phyloP scores from a whole-genome alignment of 2,329 filamentous ascomycete genomes.

The Nigrospora osmanthi region DNA sequence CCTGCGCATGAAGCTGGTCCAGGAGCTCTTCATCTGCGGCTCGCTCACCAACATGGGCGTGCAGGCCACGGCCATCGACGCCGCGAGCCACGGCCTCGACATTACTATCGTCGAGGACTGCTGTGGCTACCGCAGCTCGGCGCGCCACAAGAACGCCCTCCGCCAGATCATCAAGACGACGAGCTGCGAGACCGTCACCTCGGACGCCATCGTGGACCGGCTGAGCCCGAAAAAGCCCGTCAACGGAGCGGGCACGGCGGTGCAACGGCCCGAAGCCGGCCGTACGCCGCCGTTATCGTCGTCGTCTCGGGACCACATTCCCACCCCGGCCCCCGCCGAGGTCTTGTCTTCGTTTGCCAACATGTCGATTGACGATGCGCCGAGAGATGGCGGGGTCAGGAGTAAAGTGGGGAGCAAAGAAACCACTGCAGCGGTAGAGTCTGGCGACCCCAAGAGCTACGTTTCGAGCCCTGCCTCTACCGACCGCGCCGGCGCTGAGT shows the following conservation, averaged over 20 bases:
- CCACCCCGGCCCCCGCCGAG: conserved; percentile 13
- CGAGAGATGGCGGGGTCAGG: conserved; percentile 12
- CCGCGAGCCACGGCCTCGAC: conserved; percentile 77
- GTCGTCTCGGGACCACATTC: background rate
- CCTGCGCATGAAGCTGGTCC: conserved; percentile 81
- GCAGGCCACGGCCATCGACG: conserved; percentile 86
- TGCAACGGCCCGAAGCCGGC: too few species aligned
- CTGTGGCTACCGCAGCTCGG: conserved; percentile 67
- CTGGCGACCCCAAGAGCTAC: too few species aligned
- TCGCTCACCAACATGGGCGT: conserved; percentile 81
- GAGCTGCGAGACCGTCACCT: conserved; percentile 59
- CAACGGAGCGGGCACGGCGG: background rate
- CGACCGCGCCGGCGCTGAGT: too few species aligned
- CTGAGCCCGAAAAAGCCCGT: conserved; percentile 12
- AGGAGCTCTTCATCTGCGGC: conserved; percentile 83
- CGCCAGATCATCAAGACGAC: conserved; percentile 65
- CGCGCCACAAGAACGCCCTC: conserved; percentile 64
- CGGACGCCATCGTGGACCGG: conserved; percentile 45
- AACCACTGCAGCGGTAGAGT: too few species aligned
- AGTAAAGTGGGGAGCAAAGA: background rate
- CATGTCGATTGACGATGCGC: conserved; percentile 22
- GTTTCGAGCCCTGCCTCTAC: too few species aligned
- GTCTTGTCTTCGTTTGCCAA: conserved; percentile 24
- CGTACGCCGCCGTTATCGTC: background rate
- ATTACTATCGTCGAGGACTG: conserved; percentile 86